Evolutionary conservation across 306 rosid genomes (phyloP).

Genomic region (Astragalus glycyphyllos): DNA sequence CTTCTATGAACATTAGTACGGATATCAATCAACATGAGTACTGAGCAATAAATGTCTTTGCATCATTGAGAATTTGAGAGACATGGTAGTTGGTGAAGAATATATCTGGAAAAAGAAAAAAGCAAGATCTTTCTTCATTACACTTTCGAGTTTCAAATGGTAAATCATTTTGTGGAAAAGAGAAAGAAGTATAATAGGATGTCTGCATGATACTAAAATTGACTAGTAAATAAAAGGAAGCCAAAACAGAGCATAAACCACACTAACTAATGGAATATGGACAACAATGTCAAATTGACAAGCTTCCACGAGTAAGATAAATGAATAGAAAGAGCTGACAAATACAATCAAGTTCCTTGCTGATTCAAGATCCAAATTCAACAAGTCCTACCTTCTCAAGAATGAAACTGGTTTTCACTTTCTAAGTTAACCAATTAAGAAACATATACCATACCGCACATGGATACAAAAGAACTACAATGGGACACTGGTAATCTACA

Average conservation of each 20-base stretch:
- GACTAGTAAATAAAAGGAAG: constrained; percentile 29
- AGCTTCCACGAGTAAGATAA: constrained; percentile 23
- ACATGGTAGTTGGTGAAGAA: constrained; percentile 23
- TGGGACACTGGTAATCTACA: constrained; percentile 8
- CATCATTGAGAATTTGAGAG: constrained; percentile 12
- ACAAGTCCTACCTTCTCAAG: constrained; percentile 23
- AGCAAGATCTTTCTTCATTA: constrained; percentile 5
- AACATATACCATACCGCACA: constrained; percentile 17
- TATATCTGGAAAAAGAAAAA: background rate
- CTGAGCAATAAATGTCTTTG: constrained; percentile 8
- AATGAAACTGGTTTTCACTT: constrained; percentile 19
- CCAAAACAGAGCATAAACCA: constrained; percentile 33
- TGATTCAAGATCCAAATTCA: constrained; percentile 6
- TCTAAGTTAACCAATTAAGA: constrained; percentile 36
- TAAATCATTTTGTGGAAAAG: constrained; percentile 13
- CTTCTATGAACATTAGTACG: constrained; percentile 10
- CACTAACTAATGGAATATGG: constrained; percentile 15
- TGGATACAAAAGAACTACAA: constrained; percentile 35
- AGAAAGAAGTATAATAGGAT: background rate
- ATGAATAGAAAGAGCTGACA: constrained; percentile 31
- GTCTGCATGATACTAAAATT: constrained; percentile 23
- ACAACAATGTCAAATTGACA: constrained; percentile 25
- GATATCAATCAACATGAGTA: background rate
- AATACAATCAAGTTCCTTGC: constrained; percentile 8
- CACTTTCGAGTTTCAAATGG: constrained; percentile 19